Evolutionary conservation across 78 protist genomes (phyloP).

Genomic region (Dictyostelium brefeldianum): DNA sequence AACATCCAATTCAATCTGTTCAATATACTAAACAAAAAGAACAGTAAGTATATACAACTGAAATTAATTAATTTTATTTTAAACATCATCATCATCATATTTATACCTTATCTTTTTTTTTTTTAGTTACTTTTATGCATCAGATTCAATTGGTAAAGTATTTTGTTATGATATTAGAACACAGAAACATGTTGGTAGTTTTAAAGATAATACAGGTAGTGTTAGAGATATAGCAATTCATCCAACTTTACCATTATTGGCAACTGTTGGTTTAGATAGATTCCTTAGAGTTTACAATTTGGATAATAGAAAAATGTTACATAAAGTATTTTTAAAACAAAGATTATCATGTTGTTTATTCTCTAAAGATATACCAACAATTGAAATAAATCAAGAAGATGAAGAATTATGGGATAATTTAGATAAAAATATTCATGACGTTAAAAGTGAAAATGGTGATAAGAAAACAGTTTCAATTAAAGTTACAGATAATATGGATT

Average conservation of each 20-base stretch:
- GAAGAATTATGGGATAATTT: slow-evolving; percentile 23
- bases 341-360: slow-evolving; percentile 26
- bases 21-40: neutral
- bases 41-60: slow-evolving; percentile 46
- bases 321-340: slow-evolving; percentile 53
- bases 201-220: slow-evolving; percentile 53
- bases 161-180: slow-evolving; percentile 36
- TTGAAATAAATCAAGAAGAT: slow-evolving; percentile 16
- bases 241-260: slow-evolving; percentile 47
- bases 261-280: slow-evolving; percentile 61
- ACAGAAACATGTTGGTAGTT: slow-evolving; percentile 12
- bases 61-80: neutral
- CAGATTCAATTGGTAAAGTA: slow-evolving; percentile 51
- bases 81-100: neutral
- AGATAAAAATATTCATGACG: neutral
- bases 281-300: slow-evolving; percentile 27
- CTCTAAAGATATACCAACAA: slow-evolving; percentile 36
- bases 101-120: neutral
- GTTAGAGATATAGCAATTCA: slow-evolving; percentile 28
- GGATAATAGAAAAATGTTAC: slow-evolving; percentile 12
- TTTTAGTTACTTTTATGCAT: slow-evolving; percentile 28
- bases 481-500: neutral
- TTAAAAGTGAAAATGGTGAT: neutral
- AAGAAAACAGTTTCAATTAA: neutral
- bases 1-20: slow-evolving; percentile 28